Conservation (phyloP, 306 rosid genomes). For the Quercus parvula region DNA sequence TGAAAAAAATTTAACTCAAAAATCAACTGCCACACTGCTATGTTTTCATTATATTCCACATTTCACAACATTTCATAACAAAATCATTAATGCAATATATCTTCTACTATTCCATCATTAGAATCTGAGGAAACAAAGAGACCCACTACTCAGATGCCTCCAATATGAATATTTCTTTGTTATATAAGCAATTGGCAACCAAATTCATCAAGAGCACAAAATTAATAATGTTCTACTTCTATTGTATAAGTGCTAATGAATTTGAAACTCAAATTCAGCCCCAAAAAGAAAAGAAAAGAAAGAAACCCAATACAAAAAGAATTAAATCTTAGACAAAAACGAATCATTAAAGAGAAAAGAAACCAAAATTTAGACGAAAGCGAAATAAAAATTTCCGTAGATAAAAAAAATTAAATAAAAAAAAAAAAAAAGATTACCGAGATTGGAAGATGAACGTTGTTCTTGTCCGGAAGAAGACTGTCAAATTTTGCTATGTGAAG, state of each 20-base stretch:
- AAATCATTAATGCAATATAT: neutral
- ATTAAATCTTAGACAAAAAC: slow-evolving; percentile 1
- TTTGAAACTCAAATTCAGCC: neutral
- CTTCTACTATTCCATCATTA: neutral
- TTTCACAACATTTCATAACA: neutral
- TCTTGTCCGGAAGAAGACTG: neutral
- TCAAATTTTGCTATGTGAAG: neutral
- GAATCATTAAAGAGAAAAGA: neutral
- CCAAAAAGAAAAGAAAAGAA: too few species aligned
- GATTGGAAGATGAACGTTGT: neutral
- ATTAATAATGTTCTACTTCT: neutral
- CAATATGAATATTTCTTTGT: neutral
- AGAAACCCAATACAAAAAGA: neutral
- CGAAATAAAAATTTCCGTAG: neutral
- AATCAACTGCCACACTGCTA: neutral
- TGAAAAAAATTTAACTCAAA: neutral
- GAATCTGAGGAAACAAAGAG: neutral
- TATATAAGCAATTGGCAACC: neutral
- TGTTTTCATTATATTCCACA: slow-evolving; percentile 6
- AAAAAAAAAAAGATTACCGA: neutral
- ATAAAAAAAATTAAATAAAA: neutral
- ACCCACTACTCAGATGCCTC: neutral
- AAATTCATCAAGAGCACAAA: neutral
- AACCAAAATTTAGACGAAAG: neutral
- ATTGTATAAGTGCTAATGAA: neutral